Percentiles rank a stretch among this genome's conserved stretches.
Evolutionary conservation across 164 flowering plant genomes (phyloP).

Genomic region (Magnolia sinica): DNA sequence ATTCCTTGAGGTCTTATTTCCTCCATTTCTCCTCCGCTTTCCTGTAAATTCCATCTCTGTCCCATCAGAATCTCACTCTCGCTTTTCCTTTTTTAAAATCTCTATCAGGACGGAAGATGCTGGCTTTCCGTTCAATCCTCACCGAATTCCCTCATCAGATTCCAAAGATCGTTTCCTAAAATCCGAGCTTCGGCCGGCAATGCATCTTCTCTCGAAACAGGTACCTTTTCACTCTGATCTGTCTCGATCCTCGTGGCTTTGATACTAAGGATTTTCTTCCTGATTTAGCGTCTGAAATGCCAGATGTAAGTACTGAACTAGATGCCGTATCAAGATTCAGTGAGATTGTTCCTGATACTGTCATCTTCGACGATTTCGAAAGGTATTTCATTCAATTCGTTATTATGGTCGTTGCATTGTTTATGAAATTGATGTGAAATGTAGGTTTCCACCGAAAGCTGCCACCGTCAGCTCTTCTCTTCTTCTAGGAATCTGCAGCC

Average conservation of each 20-base stretch:
- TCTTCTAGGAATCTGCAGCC: constrained; percentile 80
- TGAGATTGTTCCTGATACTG: constrained; percentile 96
- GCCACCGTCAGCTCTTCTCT: constrained; percentile 93
- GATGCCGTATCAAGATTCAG: constrained; percentile 79
- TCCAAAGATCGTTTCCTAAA: constrained; percentile 31
- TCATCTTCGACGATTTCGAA: constrained; percentile 90
- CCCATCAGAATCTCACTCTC: neutral
- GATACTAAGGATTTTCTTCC: too few species aligned
- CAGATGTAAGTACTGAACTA: constrained; percentile 66
- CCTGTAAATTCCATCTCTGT: neutral
- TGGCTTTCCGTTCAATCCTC: constrained; percentile 31
- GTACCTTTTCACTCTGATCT: constrained; percentile 20
- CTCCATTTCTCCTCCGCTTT: neutral
- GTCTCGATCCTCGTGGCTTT: neutral
- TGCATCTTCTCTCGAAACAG: constrained; percentile 60
- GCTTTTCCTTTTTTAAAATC: neutral
- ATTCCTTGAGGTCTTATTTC: neutral
- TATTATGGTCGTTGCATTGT: neutral
- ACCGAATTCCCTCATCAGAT: constrained; percentile 29
- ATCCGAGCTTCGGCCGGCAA: constrained; percentile 52
- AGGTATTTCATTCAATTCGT: constrained; percentile 32
- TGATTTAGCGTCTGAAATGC: neutral
- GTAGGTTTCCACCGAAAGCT: constrained; percentile 95
- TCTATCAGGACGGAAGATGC: constrained; percentile 15
- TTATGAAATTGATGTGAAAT: neutral